Conservation (phyloP, 2,329 filamentous ascomycete species). For the Penicillium janthinellum region DNA sequence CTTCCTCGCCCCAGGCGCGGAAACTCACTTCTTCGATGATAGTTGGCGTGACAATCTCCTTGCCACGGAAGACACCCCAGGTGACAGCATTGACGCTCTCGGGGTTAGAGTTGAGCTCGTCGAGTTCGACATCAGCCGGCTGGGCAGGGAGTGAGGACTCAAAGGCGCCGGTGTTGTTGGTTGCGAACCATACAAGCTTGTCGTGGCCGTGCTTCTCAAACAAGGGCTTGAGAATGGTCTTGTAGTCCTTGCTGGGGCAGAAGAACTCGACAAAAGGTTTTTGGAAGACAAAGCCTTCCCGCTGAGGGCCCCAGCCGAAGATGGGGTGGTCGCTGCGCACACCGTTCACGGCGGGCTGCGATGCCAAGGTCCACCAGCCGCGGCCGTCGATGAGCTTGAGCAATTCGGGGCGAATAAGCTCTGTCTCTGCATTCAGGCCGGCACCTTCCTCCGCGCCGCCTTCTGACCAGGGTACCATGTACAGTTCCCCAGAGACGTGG, state of each 20-base stretch:
- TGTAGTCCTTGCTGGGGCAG: conserved; percentile 73
- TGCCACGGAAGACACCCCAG: conserved; percentile 92
- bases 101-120: conserved; percentile 36
- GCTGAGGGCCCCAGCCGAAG: conserved; percentile 90
- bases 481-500: conserved; percentile 76
- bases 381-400: conserved; percentile 71
- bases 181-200: conserved; percentile 83
- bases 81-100: conserved; percentile 87
- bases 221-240: conserved; percentile 59
- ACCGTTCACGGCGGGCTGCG: conserved; percentile 91
- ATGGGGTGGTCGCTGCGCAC: conserved; percentile 72
- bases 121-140: conserved; percentile 33
- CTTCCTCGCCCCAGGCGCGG: conserved; percentile 91
- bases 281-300: conserved; percentile 90
- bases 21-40: conserved; percentile 97
- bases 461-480: conserved; percentile 91
- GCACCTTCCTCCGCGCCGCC: conserved; percentile 60
- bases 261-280: conserved; percentile 99
- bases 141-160: conserved; percentile 56
- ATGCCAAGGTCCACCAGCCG: conserved; percentile 96
- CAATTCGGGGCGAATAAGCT: conserved; percentile 75
- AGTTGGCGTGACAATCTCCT: conserved; percentile 93
- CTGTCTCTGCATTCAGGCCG: conserved; percentile 69
- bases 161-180: conserved; percentile 77
- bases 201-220: conserved; percentile 63